Evolutionary conservation across 805 yeast species (phyloP).

Genomic region (Vanderwaltozyma verrucispora): DNA sequence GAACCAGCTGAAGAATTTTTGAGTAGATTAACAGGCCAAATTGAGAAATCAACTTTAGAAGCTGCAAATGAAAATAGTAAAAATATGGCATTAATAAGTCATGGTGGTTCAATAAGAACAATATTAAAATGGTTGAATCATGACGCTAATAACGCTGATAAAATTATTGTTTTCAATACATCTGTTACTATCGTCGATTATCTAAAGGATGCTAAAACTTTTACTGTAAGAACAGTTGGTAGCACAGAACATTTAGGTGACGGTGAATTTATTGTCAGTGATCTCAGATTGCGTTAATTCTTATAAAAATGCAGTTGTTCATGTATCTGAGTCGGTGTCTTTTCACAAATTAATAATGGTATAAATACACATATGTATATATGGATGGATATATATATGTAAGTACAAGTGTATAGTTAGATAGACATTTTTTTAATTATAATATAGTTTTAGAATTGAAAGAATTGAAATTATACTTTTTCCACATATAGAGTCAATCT

Average conservation of each 20-base stretch:
- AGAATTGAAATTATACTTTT: too few species aligned
- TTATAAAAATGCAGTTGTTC: too few species aligned
- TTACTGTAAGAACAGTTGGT: conserved; percentile 46
- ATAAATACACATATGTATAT: too few species aligned
- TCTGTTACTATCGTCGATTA: conserved; percentile 61
- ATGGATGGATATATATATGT: too few species aligned
- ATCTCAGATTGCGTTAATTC: conserved; percentile 36
- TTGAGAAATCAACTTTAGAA: conserved; percentile 34
- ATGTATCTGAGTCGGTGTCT: too few species aligned
- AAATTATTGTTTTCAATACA: conserved; percentile 60
- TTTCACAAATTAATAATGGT: too few species aligned
- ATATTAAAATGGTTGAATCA: conserved; percentile 41
- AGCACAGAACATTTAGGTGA: conserved; percentile 58
- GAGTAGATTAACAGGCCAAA: conserved; percentile 38
- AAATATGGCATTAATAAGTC: conserved; percentile 58
- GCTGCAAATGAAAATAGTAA: conserved; percentile 21
- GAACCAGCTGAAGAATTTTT: conserved; percentile 42
- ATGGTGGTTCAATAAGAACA: conserved; percentile 72
- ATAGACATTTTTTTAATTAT: too few species aligned
- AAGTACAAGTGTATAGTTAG: too few species aligned
- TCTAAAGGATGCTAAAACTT: conserved; percentile 30
- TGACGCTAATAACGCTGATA: conserved; percentile 32
- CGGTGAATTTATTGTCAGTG: conserved; percentile 39
- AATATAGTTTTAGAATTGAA: too few species aligned
- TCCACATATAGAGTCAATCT: too few species aligned